Percentiles rank a stretch among this genome's conserved stretches.
Evolutionary conservation across 345 rosid genomes (phyloP).

Genomic region (Eucalyptus tenuipes): DNA sequence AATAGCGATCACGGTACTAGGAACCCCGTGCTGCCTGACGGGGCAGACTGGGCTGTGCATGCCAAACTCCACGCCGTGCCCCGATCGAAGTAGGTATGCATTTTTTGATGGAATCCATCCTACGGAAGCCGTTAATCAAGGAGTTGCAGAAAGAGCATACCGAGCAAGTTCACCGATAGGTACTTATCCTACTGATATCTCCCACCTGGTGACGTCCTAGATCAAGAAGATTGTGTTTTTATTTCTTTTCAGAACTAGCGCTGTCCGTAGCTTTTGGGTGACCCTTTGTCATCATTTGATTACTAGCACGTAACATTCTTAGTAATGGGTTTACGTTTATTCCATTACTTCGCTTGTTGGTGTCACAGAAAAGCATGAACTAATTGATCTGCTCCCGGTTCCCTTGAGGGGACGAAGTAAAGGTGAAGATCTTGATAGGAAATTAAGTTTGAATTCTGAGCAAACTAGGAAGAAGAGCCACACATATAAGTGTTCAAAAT

Average conservation of each 20-base stretch:
- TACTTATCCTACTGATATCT: constrained; percentile 10
- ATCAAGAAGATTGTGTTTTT: background rate
- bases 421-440: background rate
- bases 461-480: background rate
- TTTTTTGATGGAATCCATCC: constrained; percentile 41
- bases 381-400: background rate
- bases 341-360: background rate
- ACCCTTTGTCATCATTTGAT: background rate
- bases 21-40: constrained; percentile 20
- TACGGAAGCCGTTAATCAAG: constrained; percentile 7
- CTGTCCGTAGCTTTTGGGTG: background rate
- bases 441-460: background rate
- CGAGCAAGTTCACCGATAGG: background rate
- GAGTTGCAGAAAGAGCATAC: constrained; percentile 6
- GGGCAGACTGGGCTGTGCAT: constrained; percentile 12
- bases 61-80: constrained; percentile 9
- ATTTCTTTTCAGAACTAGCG: background rate
- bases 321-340: background rate
- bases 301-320: background rate
- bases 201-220: background rate
- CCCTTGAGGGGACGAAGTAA: background rate
- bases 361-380: background rate
- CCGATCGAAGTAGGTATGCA: background rate
- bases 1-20: background rate
- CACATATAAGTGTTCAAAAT: too few relatives aligned